Evolutionary conservation across 2,329 filamentous ascomycete genomes (phyloP).

Genomic region (Parastagonospora nodorum): DNA sequence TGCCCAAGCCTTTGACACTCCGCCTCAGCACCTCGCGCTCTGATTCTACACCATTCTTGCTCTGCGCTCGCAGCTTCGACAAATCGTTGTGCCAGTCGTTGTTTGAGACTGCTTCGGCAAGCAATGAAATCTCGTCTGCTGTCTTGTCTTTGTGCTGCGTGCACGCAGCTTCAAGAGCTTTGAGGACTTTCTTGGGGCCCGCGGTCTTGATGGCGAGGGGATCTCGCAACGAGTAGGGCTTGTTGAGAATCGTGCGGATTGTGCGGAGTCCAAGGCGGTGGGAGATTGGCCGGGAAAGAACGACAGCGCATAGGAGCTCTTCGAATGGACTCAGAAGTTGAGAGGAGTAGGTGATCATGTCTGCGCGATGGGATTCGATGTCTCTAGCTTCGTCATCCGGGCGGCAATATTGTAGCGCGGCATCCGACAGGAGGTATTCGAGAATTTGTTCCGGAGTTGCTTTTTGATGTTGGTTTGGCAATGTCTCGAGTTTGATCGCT

Average conservation of each 20-base stretch:
- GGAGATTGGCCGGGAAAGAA: conserved; percentile 52
- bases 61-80: conserved; percentile 40
- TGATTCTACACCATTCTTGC: conserved; percentile 22
- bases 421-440: conserved; percentile 38
- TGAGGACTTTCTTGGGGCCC: conserved; percentile 43
- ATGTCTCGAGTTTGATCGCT: background rate
- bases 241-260: conserved; percentile 52
- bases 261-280: conserved; percentile 51
- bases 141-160: conserved; percentile 56
- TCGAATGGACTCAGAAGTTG: conserved; percentile 48
- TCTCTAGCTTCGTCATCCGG: conserved; percentile 42
- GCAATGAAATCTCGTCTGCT: conserved; percentile 45
- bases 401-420: conserved; percentile 34
- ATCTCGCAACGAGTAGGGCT: conserved; percentile 48
- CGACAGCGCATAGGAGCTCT: conserved; percentile 51
- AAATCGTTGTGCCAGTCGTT: conserved; percentile 39
- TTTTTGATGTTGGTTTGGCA: background rate
- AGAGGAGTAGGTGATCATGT: conserved; percentile 39
- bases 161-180: conserved; percentile 49
- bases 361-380: conserved; percentile 22
- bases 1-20: conserved; percentile 49
- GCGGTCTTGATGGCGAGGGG: conserved; percentile 43
- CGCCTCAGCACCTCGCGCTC: conserved; percentile 40
- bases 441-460: conserved; percentile 31
- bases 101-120: conserved; percentile 39